These are phyloP conservation scores for Juncus effusus DNA, from an alignment of 176 grass and related monocot genomes.

Conservation along the genomic window DNA sequence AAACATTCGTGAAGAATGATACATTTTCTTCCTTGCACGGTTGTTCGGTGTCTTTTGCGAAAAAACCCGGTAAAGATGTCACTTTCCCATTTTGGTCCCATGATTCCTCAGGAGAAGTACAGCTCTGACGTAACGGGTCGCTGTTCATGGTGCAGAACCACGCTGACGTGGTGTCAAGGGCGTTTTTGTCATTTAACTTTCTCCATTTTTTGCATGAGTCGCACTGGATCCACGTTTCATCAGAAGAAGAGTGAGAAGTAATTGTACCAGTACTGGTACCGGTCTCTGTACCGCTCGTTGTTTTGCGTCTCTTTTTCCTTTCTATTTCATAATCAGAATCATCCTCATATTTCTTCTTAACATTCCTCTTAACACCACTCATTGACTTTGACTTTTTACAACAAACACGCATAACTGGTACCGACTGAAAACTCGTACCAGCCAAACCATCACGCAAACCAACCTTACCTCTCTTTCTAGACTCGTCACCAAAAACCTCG, in stretches of 20 bases:
- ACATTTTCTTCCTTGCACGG: conserved; percentile 70
- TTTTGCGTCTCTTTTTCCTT: conserved; percentile 15
- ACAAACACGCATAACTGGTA: conserved; percentile 31
- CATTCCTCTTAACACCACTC: conserved; percentile 51
- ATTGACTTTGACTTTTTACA: conserved; percentile 41
- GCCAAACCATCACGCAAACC: conserved; percentile 34
- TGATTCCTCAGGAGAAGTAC: conserved; percentile 51
- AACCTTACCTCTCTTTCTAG: conserved; percentile 29
- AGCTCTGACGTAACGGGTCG: conserved; percentile 54
- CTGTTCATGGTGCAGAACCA: conserved; percentile 99
- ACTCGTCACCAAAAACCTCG: conserved; percentile 45
- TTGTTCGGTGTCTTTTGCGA: conserved; percentile 47
- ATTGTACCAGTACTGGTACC: conserved; percentile 19
- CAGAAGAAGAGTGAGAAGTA: conserved; percentile 28
- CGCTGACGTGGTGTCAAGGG: conserved; percentile 47
- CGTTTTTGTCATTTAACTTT: conserved; percentile 43
- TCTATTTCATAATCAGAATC: conserved; percentile 20
- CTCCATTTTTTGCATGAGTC: conserved; percentile 95
- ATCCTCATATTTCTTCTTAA: conserved; percentile 41
- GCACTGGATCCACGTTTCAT: conserved; percentile 88
- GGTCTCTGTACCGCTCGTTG: conserved; percentile 15
- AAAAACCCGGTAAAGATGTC: conserved; percentile 88
- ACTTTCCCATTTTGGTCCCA: conserved; percentile 57
- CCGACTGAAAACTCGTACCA: conserved; percentile 33
- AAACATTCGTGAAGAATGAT: conserved; percentile 62